phyloP scores from a whole-genome alignment of 2,329 filamentous ascomycete species.

The Dissoconium aciculare region DNA sequence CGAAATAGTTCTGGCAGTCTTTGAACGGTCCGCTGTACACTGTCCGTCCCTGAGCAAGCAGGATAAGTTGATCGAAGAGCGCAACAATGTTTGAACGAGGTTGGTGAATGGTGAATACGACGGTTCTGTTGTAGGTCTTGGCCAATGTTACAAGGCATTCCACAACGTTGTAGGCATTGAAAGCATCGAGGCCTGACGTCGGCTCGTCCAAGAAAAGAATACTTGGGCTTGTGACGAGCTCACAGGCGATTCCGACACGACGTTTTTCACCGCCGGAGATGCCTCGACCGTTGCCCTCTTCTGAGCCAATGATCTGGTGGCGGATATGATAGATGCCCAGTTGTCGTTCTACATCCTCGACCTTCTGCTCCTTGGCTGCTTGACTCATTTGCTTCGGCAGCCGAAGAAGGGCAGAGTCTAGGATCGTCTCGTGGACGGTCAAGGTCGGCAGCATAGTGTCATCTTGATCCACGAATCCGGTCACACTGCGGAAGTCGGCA shows the following conservation, averaged over 20 bases:
- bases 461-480: constrained; percentile 96
- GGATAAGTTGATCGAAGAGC: constrained; percentile 83
- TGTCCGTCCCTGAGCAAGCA: constrained; percentile 74
- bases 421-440: constrained; percentile 93
- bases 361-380: constrained; percentile 75
- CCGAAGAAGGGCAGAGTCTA: constrained; percentile 81
- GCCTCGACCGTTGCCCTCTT: constrained; percentile 83
- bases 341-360: constrained; percentile 86
- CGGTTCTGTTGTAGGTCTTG: constrained; percentile 91
- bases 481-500: constrained; percentile 73
- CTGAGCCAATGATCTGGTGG: constrained; percentile 88
- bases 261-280: constrained; percentile 96
- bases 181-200: constrained; percentile 88
- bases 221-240: constrained; percentile 90
- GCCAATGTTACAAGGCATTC: constrained; percentile 90
- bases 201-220: constrained; percentile 96
- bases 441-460: constrained; percentile 92
- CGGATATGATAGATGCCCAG: constrained; percentile 89
- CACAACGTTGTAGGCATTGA: constrained; percentile 95
- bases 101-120: constrained; percentile 97
- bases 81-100: constrained; percentile 96
- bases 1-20: constrained; percentile 83
- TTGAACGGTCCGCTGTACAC: constrained; percentile 89
- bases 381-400: constrained; percentile 85
- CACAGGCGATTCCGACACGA: constrained; percentile 90